Conservation (phyloP, 2,329 filamentous ascomycete genomes). For the Westerdykella sp. region DNA sequence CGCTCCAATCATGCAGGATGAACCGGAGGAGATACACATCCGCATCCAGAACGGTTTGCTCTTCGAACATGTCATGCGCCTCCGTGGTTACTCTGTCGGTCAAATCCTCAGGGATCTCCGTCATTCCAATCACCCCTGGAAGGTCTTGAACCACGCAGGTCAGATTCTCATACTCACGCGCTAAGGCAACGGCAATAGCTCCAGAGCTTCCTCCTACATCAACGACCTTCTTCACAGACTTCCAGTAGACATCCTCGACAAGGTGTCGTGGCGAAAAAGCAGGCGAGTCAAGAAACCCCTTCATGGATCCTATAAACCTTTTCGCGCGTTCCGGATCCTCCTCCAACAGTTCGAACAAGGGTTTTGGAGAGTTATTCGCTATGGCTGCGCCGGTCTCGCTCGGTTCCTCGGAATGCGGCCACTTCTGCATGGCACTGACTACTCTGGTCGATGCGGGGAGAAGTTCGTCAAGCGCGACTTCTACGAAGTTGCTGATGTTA, state of each 20-base stretch:
- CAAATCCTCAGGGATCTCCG: not conserved
- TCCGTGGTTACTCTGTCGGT: not conserved
- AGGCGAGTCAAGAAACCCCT: slow-evolving; percentile 1
- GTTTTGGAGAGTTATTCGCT: not conserved
- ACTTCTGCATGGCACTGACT: slow-evolving; percentile 3
- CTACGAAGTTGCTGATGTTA: slow-evolving; percentile 2
- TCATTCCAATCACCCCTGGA: not conserved
- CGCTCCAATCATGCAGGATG: slow-evolving; percentile 32
- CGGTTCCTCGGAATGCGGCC: slow-evolving; percentile 2
- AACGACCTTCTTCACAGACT: not conserved
- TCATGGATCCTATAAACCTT: slow-evolving; percentile 2
- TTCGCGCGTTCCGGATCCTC: slow-evolving; percentile 3
- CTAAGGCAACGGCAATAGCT: slow-evolving; percentile 2
- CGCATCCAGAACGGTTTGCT: slow-evolving; percentile 8
- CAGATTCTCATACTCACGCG: slow-evolving; percentile 4
- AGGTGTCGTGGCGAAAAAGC: slow-evolving; percentile 1
- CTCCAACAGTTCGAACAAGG: slow-evolving; percentile 2
- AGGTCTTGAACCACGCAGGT: slow-evolving; percentile 10
- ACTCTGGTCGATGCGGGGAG: not conserved
- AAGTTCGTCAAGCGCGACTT: slow-evolving; percentile 2
- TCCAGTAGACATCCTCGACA: slow-evolving; percentile 2
- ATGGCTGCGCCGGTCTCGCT: slow-evolving; percentile 5
- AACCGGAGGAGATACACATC: slow-evolving; percentile 22
- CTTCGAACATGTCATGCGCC: slow-evolving; percentile 3
- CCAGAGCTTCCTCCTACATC: not conserved